phyloP scores from a whole-genome alignment of 1,284 basidiomycete genomes.

The Puccinia coronata region DNA sequence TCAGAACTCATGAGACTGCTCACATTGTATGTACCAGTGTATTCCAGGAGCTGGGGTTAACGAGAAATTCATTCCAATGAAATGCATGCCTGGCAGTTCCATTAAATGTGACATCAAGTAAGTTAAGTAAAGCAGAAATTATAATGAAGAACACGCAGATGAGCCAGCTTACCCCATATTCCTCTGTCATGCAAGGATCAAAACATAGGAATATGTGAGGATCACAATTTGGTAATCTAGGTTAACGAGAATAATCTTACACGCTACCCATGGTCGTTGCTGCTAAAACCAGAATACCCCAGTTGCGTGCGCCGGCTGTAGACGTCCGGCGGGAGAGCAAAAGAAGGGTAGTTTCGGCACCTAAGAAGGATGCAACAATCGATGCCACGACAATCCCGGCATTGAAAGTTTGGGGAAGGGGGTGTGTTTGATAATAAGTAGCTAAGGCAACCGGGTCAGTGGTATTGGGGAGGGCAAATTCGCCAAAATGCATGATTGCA shows the following conservation, averaged over 20 bases:
- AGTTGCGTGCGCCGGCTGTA: conserved; percentile 36
- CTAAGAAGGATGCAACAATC: conserved; percentile 28
- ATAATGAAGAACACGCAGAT: no score
- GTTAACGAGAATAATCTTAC: not conserved
- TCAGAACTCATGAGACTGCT: not conserved
- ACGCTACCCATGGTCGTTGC: conserved; percentile 39
- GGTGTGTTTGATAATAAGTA: conserved; percentile 39
- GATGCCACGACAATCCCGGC: conserved; percentile 34
- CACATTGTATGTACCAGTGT: conserved; percentile 39
- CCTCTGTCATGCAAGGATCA: not conserved
- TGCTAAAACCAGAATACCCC: conserved; percentile 30
- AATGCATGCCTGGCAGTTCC: conserved; percentile 35
- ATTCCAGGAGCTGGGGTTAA: conserved; percentile 18
- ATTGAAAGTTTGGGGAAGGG: conserved; percentile 32
- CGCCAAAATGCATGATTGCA: not conserved
- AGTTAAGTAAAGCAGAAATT: no score
- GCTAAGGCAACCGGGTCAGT: conserved; percentile 28
- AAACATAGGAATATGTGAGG: not conserved
- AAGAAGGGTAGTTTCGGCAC: conserved; percentile 43
- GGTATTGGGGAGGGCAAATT: not conserved
- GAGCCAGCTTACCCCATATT: conserved; percentile 16
- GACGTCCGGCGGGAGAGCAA: conserved; percentile 37
- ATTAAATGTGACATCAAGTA: not conserved
- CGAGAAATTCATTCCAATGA: conserved; percentile 44
- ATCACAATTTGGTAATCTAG: not conserved